phyloP scores from a whole-genome alignment of 495 filamentous ascomycete species.

The Immersiella caudata region DNA sequence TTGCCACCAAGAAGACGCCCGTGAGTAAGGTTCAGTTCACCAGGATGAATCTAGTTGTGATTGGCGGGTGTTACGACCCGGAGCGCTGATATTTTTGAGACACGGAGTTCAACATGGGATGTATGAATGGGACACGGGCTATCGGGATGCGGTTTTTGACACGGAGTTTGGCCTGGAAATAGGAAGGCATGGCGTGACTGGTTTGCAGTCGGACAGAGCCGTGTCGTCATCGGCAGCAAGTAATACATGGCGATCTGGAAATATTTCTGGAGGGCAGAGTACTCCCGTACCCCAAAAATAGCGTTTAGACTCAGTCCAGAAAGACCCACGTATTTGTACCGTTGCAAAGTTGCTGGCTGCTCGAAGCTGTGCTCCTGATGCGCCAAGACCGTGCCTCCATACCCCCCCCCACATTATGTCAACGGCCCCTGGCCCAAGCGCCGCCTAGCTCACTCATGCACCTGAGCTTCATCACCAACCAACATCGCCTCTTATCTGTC shows the following conservation, averaged over 20 bases:
- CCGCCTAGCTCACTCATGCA: conserved; percentile 7
- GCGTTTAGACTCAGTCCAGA: background rate
- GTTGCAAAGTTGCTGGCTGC: background rate
- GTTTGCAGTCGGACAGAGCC: background rate
- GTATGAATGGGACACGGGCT: background rate
- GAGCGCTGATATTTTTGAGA: conserved; percentile 33
- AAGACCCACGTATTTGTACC: background rate
- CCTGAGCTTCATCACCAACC: conserved; percentile 1
- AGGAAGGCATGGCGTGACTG: background rate
- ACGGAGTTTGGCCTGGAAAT: background rate
- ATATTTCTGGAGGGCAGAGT: background rate
- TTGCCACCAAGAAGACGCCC: conserved; percentile 93
- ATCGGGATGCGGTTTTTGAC: background rate
- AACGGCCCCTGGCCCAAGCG: conserved; percentile 8
- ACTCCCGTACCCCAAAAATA: background rate
- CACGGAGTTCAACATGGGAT: background rate
- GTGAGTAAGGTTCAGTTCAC: conserved; percentile 94
- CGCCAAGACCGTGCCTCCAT: background rate
- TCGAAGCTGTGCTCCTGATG: background rate
- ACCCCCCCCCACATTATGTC: background rate
- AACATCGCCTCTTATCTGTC: background rate
- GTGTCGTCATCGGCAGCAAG: background rate
- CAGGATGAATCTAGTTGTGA: conserved; percentile 86
- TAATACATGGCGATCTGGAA: background rate
- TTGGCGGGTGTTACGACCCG: conserved; percentile 75